Evolutionary conservation across 78 protist species (phyloP).

Genomic region (Planoprotostelium fungivorum): DNA sequence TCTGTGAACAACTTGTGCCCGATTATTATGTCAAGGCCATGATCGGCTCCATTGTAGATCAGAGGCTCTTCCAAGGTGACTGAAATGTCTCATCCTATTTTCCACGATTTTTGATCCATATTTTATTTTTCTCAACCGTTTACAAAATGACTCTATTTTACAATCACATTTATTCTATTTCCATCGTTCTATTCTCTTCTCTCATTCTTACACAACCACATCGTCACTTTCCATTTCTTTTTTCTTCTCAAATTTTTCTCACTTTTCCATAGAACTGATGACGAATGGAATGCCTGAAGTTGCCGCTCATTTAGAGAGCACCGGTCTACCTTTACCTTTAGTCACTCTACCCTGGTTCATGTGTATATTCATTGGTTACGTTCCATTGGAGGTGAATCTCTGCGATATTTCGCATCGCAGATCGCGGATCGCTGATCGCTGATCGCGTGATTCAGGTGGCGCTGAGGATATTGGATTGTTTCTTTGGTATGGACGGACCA

Average conservation of each 20-base stretch:
- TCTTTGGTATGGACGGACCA: background rate
- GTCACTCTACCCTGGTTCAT: slow-evolving; percentile 70
- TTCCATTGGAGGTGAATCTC: slow-evolving; percentile 27
- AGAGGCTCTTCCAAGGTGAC: slow-evolving; percentile 22
- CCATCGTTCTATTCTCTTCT: too few species aligned
- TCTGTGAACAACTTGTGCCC: slow-evolving; percentile 52
- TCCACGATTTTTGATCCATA: background rate
- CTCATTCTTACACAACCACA: too few species aligned
- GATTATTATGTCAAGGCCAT: slow-evolving; percentile 62
- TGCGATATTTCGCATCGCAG: background rate
- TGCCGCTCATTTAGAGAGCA: slow-evolving; percentile 20
- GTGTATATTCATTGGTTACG: slow-evolving; percentile 52
- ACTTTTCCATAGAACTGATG: slow-evolving; percentile 48
- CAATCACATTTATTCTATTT: too few species aligned
- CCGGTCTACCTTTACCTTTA: slow-evolving; percentile 47
- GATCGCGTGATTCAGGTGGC: background rate
- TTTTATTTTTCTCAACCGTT: too few species aligned
- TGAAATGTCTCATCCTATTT: background rate
- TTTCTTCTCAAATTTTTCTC: too few species aligned
- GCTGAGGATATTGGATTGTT: background rate
- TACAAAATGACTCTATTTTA: too few species aligned
- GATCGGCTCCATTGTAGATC: slow-evolving; percentile 65
- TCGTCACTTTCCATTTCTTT: too few species aligned
- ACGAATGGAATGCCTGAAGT: slow-evolving; percentile 41
- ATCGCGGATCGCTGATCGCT: background rate